Conservation (phyloP, 2,329 filamentous ascomycete species). For the Rhinocladiella similis region DNA sequence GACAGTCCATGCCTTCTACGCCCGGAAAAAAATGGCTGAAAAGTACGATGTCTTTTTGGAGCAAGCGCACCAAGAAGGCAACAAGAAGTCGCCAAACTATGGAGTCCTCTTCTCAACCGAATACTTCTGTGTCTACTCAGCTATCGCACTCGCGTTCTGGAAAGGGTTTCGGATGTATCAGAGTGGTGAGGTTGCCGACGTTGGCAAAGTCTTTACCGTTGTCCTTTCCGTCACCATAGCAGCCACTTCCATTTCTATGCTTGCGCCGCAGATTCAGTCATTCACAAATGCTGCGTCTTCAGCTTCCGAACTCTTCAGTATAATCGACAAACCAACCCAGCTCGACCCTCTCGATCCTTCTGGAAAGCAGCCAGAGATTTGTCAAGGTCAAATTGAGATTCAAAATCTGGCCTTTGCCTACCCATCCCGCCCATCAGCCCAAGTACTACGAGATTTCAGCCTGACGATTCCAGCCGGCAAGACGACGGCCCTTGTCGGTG, state of each 20-base stretch:
- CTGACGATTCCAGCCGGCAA: constrained; percentile 38
- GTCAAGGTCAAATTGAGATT: constrained; percentile 57
- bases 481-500: constrained; percentile 45
- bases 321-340: constrained; percentile 84
- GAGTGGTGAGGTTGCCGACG: constrained; percentile 31
- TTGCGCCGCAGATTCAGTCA: constrained; percentile 40
- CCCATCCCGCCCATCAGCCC: constrained; percentile 48
- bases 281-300: constrained; percentile 45
- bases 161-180: constrained; percentile 34
- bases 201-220: constrained; percentile 33
- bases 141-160: constrained; percentile 59
- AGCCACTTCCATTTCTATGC: constrained; percentile 20
- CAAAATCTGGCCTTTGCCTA: constrained; percentile 69
- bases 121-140: constrained; percentile 62
- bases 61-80: constrained; percentile 45
- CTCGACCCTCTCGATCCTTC: constrained; percentile 71
- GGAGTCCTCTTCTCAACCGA: constrained; percentile 45
- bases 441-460: constrained; percentile 37
- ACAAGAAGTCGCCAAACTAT: constrained; percentile 46
- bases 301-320: constrained; percentile 66
- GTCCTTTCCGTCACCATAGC: constrained; percentile 26
- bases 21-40: constrained; percentile 42
- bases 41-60: constrained; percentile 46
- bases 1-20: constrained; percentile 53
- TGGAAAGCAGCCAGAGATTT: constrained; percentile 59